These are phyloP conservation scores for Spergularia marina DNA, from an alignment of 148 eudicot genomes.

Conservation along the genomic window DNA sequence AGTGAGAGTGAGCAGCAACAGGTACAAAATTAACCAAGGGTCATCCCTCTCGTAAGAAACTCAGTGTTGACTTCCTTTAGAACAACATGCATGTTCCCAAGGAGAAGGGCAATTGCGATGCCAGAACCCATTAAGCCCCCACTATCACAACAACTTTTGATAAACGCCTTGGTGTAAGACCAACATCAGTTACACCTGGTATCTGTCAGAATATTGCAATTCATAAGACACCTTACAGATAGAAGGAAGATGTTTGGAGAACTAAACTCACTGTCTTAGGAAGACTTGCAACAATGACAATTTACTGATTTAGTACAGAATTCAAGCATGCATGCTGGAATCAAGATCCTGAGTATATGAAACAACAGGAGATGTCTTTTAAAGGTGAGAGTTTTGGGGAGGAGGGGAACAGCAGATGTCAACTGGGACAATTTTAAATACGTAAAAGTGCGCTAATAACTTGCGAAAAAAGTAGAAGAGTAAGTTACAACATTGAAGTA, in stretches of 20 bases:
- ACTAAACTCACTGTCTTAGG: background rate
- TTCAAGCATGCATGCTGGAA: background rate
- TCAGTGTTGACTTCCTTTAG: slow-evolving; percentile 86
- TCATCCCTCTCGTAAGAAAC: slow-evolving; percentile 75
- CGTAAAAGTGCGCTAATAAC: too few relatives aligned
- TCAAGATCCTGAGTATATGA: too few relatives aligned
- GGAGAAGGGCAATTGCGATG: slow-evolving; percentile 78
- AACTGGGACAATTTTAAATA: too few relatives aligned
- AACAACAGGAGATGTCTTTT: too few relatives aligned
- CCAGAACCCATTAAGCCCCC: slow-evolving; percentile 99
- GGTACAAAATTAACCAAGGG: too few relatives aligned
- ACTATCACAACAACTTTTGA: slow-evolving; percentile 91
- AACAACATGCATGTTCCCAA: slow-evolving; percentile 62
- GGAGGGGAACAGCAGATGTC: too few relatives aligned
- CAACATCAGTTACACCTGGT: slow-evolving; percentile 81
- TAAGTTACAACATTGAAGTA: too few relatives aligned
- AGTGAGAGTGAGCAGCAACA: too few relatives aligned
- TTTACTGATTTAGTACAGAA: background rate
- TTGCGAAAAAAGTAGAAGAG: too few relatives aligned
- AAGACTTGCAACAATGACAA: background rate
- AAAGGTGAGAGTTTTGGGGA: too few relatives aligned
- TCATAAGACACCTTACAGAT: slow-evolving; percentile 10
- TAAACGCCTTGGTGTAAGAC: slow-evolving; percentile 70
- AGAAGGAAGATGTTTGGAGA: background rate
- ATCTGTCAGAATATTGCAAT: slow-evolving; percentile 44